Conservation (phyloP, 1,284 basidiomycete genomes). For the Puccinia hordei region DNA sequence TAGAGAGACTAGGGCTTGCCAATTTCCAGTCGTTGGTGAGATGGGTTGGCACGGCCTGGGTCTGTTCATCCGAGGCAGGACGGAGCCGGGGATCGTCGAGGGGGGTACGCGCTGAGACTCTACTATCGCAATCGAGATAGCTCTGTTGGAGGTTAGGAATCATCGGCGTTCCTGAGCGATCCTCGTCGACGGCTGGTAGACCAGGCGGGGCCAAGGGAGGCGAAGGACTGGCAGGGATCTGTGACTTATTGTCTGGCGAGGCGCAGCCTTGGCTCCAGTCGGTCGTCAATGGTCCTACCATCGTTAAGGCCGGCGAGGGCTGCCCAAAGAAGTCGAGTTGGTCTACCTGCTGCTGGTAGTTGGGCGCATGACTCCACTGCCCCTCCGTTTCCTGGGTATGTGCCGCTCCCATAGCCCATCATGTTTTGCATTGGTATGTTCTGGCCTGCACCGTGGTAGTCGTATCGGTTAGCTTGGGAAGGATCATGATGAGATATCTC, state of each 20-base stretch:
- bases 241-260: not conserved
- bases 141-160: slow-evolving; percentile 25
- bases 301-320: slow-evolving; percentile 7
- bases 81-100: not conserved
- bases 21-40: not conserved
- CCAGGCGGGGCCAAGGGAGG: not conserved
- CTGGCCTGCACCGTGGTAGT: not conserved
- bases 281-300: not conserved
- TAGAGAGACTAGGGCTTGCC: not conserved
- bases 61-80: too few relatives aligned
- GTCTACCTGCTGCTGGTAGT: slow-evolving; percentile 23
- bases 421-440: slow-evolving; percentile 13
- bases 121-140: slow-evolving; percentile 18
- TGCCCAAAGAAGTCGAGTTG: slow-evolving; percentile 12
- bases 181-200: not conserved
- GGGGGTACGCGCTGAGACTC: not conserved
- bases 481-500: not conserved
- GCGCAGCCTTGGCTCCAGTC: not conserved
- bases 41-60: not conserved
- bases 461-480: not conserved
- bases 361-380: not conserved
- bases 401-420: not conserved
- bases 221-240: not conserved
- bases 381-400: not conserved
- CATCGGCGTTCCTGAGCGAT: slow-evolving; percentile 14